A percentile compares a stretch with the other conserved stretches of the same genome.
Evolutionary conservation across 768 basidiomycete genomes (phyloP).

Genomic region (Boletus fagicola): DNA sequence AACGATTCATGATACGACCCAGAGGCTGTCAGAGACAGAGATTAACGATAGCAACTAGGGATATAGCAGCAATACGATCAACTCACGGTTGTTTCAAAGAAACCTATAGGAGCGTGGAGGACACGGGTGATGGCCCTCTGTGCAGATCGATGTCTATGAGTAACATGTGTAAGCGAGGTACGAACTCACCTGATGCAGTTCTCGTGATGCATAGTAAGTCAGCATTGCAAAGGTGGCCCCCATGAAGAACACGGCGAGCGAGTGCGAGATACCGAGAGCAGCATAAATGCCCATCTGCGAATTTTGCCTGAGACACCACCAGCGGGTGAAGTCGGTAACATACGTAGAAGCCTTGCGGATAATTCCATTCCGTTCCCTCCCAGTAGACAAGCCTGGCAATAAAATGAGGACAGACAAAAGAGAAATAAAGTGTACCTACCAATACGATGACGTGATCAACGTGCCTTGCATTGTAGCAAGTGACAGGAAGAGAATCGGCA

Average conservation of each 20-base stretch:
- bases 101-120: constrained; percentile 84
- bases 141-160: background rate
- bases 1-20: constrained; percentile 88
- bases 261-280: constrained; percentile 66
- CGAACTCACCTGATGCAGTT: constrained; percentile 53
- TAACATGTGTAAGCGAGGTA: background rate
- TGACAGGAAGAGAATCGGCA: constrained; percentile 64
- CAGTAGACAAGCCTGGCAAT: constrained; percentile 74
- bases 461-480: constrained; percentile 67
- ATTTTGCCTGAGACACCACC: background rate
- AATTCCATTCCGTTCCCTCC: constrained; percentile 49
- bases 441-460: constrained; percentile 73
- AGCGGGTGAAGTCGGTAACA: constrained; percentile 36
- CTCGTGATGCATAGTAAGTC: constrained; percentile 75
- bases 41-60: background rate
- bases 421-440: constrained; percentile 40
- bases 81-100: constrained; percentile 81
- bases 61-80: background rate
- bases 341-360: constrained; percentile 69
- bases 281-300: constrained; percentile 83
- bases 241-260: constrained; percentile 65
- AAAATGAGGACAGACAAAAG: background rate
- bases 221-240: constrained; percentile 63
- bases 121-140: constrained; percentile 64
- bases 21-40: constrained; percentile 48